Percentiles rank a stretch among this genome's conserved stretches.
phyloP scores from a whole-genome alignment of 1,139 yeast species.

The Kurtzmaniella quercitrusa region DNA sequence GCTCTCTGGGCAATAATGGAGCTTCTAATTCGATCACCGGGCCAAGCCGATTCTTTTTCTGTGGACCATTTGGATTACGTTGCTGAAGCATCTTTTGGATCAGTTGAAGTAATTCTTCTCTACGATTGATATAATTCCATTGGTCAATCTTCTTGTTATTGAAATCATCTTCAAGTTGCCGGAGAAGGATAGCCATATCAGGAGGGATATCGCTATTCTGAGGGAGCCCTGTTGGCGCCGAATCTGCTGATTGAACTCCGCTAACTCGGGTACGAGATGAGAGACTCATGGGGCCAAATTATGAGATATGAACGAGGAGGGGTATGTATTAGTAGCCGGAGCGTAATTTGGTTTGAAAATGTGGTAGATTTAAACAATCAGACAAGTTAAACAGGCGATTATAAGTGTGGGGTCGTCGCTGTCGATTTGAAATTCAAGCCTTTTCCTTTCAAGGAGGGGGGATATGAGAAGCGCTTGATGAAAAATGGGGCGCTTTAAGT shows the following conservation, averaged over 20 bases:
- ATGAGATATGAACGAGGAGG: no score
- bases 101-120: conserved; percentile 44
- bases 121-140: conserved; percentile 45
- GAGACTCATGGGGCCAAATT: conserved; percentile 9
- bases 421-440: no score
- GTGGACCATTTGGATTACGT: background rate
- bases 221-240: conserved; percentile 9
- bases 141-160: conserved; percentile 41
- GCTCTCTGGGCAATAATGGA: conserved; percentile 60
- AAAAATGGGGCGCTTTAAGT: no score
- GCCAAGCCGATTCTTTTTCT: conserved; percentile 16
- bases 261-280: background rate
- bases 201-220: conserved; percentile 41
- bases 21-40: conserved; percentile 31
- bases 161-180: conserved; percentile 43
- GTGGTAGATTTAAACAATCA: no score
- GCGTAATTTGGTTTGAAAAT: no score
- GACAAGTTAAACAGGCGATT: no score
- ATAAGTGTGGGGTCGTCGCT: no score
- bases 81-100: conserved; percentile 35
- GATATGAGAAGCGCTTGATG: no score
- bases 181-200: conserved; percentile 42
- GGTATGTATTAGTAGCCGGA: no score
- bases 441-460: no score
- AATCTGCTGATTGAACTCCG: conserved; percentile 2